Conservation (phyloP, 2,329 filamentous ascomycete genomes). For the Curvularia verruculosa region DNA sequence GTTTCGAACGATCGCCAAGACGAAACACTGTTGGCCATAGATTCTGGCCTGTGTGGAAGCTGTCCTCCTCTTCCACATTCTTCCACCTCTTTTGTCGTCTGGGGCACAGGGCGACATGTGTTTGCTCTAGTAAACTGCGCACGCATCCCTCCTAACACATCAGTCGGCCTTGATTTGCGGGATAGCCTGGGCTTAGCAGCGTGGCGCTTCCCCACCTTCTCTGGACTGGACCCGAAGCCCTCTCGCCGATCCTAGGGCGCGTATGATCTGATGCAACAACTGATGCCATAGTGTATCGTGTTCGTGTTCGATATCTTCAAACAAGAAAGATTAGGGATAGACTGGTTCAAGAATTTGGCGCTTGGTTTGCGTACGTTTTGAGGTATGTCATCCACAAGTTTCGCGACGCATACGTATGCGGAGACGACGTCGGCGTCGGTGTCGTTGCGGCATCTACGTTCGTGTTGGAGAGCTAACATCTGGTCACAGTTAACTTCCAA, state of each 20-base stretch:
- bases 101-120: slow-evolving; percentile 47
- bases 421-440: slow-evolving; percentile 4
- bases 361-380: slow-evolving; percentile 44
- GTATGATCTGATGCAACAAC: slow-evolving; percentile 44
- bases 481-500: slow-evolving; percentile 35
- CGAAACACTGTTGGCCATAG: slow-evolving; percentile 31
- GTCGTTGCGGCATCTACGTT: slow-evolving; percentile 5
- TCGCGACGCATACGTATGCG: slow-evolving; percentile 12
- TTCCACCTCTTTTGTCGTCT: slow-evolving; percentile 39
- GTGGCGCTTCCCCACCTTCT: slow-evolving; percentile 49
- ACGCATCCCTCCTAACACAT: slow-evolving; percentile 34
- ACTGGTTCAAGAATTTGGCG: slow-evolving; percentile 51
- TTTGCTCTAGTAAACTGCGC: slow-evolving; percentile 42
- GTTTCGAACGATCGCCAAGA: slow-evolving; percentile 46
- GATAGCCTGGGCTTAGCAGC: slow-evolving; percentile 38
- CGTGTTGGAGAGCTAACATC: slow-evolving; percentile 28
- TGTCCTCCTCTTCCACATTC: slow-evolving; percentile 24
- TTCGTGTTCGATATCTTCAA: slow-evolving; percentile 45
- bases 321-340: slow-evolving; percentile 51
- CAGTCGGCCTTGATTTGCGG: slow-evolving; percentile 38
- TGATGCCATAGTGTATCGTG: slow-evolving; percentile 46
- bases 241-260: slow-evolving; percentile 38
- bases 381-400: slow-evolving; percentile 37
- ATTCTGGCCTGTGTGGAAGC: slow-evolving; percentile 31
- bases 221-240: slow-evolving; percentile 39